phyloP scores from a whole-genome alignment of 2,329 filamentous ascomycete species.

The Xylariales sp. region DNA sequence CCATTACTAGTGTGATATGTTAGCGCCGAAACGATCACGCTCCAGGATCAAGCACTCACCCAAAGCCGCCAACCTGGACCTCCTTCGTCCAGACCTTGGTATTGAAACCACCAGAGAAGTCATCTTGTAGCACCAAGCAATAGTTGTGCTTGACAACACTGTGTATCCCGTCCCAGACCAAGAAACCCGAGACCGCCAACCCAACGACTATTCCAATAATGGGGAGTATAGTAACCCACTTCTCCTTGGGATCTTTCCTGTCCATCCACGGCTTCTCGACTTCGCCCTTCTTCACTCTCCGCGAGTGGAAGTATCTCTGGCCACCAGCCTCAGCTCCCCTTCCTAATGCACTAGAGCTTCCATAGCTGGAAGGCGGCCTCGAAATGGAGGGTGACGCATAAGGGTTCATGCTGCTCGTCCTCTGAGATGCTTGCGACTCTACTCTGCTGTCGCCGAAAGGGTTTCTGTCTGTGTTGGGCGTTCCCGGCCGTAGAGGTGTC shows the following conservation, averaged over 20 bases:
- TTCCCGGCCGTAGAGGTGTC: slow-evolving; percentile 33
- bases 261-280: slow-evolving; percentile 72
- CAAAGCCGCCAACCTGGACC: slow-evolving; percentile 69
- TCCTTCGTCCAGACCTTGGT: slow-evolving; percentile 67
- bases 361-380: slow-evolving; percentile 43
- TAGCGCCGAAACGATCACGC: background rate
- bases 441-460: slow-evolving; percentile 32
- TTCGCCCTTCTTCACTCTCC: slow-evolving; percentile 66
- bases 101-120: slow-evolving; percentile 57
- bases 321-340: slow-evolving; percentile 32
- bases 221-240: slow-evolving; percentile 81
- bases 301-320: slow-evolving; percentile 66
- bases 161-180: slow-evolving; percentile 70
- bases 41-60: slow-evolving; percentile 46
- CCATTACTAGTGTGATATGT: slow-evolving; percentile 54
- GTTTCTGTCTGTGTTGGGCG: slow-evolving; percentile 35
- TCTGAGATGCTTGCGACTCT: slow-evolving; percentile 32
- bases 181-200: slow-evolving; percentile 60
- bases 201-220: slow-evolving; percentile 67
- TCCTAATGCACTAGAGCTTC: slow-evolving; percentile 36
- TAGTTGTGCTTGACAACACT: slow-evolving; percentile 73
- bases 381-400: slow-evolving; percentile 35
- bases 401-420: slow-evolving; percentile 32
- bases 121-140: slow-evolving; percentile 62
- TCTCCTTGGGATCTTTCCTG: slow-evolving; percentile 73